These are phyloP conservation scores for Suhomyces kilbournensis DNA, from an alignment of 805 yeast genomes.

Conservation along the genomic window DNA sequence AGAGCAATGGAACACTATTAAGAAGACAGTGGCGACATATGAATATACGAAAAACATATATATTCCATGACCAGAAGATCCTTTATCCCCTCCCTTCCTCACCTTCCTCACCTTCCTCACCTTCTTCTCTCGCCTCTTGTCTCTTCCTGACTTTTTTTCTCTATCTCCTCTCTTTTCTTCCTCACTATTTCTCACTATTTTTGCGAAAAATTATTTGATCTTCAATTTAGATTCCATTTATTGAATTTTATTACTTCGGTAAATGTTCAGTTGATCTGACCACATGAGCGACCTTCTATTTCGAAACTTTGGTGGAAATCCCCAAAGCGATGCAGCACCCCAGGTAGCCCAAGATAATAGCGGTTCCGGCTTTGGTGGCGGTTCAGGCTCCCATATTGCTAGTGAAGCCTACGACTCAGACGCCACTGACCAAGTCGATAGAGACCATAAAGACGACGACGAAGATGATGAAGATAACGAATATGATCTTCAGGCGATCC, in stretches of 20 bases:
- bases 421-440: neutral
- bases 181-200: neutral
- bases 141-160: neutral
- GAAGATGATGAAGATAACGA: neutral
- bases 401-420: neutral
- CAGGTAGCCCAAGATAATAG: neutral
- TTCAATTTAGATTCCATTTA: neutral
- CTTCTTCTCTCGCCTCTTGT: neutral
- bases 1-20: neutral
- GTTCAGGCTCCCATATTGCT: neutral
- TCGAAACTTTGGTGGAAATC: constrained; percentile 11
- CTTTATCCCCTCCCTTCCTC: no score
- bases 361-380: neutral
- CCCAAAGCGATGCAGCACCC: neutral
- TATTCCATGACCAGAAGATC: no score
- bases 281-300: constrained; percentile 24
- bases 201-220: neutral
- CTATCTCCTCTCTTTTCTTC: neutral
- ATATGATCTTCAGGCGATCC: constrained; percentile 3
- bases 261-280: constrained; percentile 1
- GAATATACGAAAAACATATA: no score
- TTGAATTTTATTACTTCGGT: neutral
- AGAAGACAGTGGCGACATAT: neutral
- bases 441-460: neutral
- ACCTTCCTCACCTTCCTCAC: no score